Percentiles rank a stretch among this genome's conserved stretches.
phyloP scores from a whole-genome alignment of 2,329 filamentous ascomycete genomes.

The Aspergillus latus region DNA sequence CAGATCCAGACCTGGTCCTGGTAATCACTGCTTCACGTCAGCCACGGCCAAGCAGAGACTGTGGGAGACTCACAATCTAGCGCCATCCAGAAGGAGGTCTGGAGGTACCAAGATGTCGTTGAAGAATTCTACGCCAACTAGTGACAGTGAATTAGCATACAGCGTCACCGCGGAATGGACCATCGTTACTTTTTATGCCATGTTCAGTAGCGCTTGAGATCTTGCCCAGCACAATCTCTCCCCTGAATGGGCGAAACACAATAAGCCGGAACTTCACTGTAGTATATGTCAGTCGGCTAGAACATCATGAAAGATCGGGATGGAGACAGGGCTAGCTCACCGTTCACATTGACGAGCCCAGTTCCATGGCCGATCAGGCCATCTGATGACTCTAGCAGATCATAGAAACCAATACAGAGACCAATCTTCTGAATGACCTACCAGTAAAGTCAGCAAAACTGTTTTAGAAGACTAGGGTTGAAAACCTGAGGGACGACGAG shows the following conservation, averaged over 20 bases:
- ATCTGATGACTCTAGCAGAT: constrained; percentile 84
- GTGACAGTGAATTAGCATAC: constrained; percentile 16
- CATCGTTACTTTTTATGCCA: constrained; percentile 65
- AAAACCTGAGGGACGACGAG: neutral
- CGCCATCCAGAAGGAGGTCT: constrained; percentile 71
- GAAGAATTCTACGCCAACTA: constrained; percentile 87
- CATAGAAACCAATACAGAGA: constrained; percentile 90
- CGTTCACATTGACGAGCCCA: constrained; percentile 91
- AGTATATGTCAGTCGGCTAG: constrained; percentile 1
- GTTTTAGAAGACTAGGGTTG: neutral
- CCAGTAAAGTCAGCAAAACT: constrained; percentile 6
- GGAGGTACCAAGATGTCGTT: constrained; percentile 83
- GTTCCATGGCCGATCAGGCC: constrained; percentile 91
- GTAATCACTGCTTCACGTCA: constrained; percentile 58
- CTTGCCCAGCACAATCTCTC: constrained; percentile 81
- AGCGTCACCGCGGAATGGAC: neutral
- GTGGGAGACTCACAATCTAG: constrained; percentile 63
- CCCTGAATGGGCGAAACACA: constrained; percentile 94
- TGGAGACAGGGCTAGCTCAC: constrained; percentile 46
- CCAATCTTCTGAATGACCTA: constrained; percentile 87
- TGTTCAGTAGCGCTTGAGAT: constrained; percentile 72
- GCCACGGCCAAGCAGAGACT: constrained; percentile 12
- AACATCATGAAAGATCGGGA: neutral
- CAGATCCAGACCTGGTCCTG: constrained; percentile 82
- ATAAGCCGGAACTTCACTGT: constrained; percentile 88